Base-by-base conservation (phyloP, 176 grass and related monocot genomes). In the Aegilops sharonensis region DNA sequence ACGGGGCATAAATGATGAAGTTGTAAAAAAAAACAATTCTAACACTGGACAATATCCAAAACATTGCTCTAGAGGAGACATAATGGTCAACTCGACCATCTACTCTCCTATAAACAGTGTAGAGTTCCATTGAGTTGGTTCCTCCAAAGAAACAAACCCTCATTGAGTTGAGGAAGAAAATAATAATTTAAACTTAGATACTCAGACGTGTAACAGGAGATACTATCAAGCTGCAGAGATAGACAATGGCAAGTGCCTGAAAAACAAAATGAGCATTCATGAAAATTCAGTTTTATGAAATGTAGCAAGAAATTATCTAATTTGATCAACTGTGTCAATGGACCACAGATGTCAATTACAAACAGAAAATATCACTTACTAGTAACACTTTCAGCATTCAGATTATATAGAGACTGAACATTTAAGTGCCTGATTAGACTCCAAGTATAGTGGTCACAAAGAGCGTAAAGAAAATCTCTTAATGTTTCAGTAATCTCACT, bases 231-330 rank as follows among this genome's bases (percentile, higher is more conserved):
- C 93, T 98, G 81, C 84, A 91, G 82, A 94, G 78, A 72, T 98
- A 98, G 79, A 98, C 94, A 88, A 95, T 92, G 9, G 90, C 96
- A 77, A 93, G 93, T 13, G 91, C 93, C 96, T 98, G 90, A 86
- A 84, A 85, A 85, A 68, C 3, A 80, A 66, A 73, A 90, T 10
- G 5, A 52, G 11, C 20, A 78, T 87, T 72, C 39, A 89, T 52
- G 36, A 43, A 48, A 37, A 78, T 83, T 37, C 57, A 34, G 71
- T 78, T 78, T 54, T 50, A 50, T 50, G 47, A 15, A 50, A 14
- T 68, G 25, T 40, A 23, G 0, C 25, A 29, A 9, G 43, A 50
- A 68, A 76, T 62, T 25, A 61, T 84, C 47, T 80, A 76, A 79
- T 69, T 5, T 68, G 45, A 21, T 75, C 9, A 47, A 65, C 50